phyloP scores from a whole-genome alignment of 331 rosid species.

The Acacia concinna region DNA sequence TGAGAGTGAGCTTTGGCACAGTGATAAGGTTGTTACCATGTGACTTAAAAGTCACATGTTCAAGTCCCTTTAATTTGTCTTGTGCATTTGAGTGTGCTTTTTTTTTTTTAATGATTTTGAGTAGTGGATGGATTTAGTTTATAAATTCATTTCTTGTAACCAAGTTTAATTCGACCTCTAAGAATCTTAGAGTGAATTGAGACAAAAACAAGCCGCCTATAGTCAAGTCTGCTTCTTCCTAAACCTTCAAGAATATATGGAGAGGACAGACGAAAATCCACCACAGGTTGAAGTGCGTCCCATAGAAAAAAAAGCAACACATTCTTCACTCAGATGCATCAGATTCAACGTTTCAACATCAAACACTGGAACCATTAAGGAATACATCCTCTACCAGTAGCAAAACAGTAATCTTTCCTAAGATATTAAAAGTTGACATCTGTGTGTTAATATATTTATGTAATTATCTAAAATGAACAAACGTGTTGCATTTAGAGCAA shows the following conservation, averaged over 20 bases:
- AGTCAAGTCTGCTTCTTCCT: not conserved
- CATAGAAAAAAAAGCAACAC: constrained; percentile 29
- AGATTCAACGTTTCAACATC: constrained; percentile 31
- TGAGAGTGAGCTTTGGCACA: no score
- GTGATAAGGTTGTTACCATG: no score
- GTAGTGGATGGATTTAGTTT: no score
- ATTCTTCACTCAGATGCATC: constrained; percentile 46
- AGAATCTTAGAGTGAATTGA: not conserved
- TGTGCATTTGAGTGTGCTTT: no score
- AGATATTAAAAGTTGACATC: not conserved
- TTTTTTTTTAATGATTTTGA: no score
- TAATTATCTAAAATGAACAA: no score
- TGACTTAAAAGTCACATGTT: no score
- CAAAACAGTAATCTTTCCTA: not conserved
- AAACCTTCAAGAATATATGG: not conserved
- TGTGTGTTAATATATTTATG: not conserved
- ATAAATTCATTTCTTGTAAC: not conserved
- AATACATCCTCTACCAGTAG: not conserved
- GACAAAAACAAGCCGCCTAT: not conserved
- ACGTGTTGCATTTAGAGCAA: no score
- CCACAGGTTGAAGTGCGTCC: constrained; percentile 53
- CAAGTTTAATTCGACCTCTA: not conserved
- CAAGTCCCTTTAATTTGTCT: no score
- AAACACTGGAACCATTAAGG: not conserved
- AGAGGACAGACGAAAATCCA: constrained; percentile 25